These are phyloP conservation scores for Citrullus colocynthis DNA, from an alignment of 306 rosid species.

Conservation along the genomic window DNA sequence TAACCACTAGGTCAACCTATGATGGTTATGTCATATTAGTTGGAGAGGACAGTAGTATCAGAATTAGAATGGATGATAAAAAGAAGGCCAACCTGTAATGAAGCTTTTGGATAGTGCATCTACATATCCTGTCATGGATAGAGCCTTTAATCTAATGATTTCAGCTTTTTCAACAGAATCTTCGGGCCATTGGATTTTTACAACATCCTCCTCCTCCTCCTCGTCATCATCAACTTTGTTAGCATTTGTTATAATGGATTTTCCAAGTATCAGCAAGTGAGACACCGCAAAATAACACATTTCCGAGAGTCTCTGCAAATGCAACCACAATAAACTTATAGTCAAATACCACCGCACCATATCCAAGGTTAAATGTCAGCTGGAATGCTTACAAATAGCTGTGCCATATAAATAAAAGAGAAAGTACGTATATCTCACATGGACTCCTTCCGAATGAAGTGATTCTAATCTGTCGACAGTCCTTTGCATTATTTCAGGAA, in stretches of 20 bases:
- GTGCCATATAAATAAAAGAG: neutral
- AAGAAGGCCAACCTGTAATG: slow-evolving; percentile 44
- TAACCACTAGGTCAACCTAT: no score
- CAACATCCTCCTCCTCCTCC: slow-evolving; percentile 28
- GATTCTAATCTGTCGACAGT: slow-evolving; percentile 75
- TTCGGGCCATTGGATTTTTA: slow-evolving; percentile 77
- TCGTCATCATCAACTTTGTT: slow-evolving; percentile 52
- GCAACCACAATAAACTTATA: slow-evolving; percentile 8
- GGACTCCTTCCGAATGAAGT: slow-evolving; percentile 93
- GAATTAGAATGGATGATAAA: neutral
- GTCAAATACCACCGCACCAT: neutral
- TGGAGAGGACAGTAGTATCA: neutral
- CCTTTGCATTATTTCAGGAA: slow-evolving; percentile 70
- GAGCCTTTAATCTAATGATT: slow-evolving; percentile 70
- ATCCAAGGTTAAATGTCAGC: neutral
- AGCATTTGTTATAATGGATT: slow-evolving; percentile 62
- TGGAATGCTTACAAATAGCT: neutral
- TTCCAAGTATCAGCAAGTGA: slow-evolving; percentile 64
- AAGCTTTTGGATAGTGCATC: slow-evolving; percentile 85
- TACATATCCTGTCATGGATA: slow-evolving; percentile 59
- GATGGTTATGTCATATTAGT: neutral
- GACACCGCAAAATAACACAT: slow-evolving; percentile 84
- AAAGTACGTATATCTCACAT: slow-evolving; percentile 27
- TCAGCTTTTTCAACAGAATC: slow-evolving; percentile 76
- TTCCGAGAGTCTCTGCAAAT: slow-evolving; percentile 88